Evolutionary conservation across 495 filamentous ascomycete genomes (phyloP), one percentile per base, ranked within the genome.

Genomic region (Eremomyces bilateralis): DNA sequence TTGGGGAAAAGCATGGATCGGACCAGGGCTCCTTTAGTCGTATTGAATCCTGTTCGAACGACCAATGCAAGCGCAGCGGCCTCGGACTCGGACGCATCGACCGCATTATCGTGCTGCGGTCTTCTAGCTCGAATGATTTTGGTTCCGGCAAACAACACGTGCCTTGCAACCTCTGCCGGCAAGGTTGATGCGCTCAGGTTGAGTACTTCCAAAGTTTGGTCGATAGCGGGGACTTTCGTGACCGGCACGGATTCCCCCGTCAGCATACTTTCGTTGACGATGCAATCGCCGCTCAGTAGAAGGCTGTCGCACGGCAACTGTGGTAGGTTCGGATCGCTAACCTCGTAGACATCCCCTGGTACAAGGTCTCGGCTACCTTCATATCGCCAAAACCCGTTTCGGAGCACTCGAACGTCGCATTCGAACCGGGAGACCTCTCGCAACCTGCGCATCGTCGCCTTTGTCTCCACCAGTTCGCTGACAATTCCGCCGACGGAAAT

Each of bases 231-330:
- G 3, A 64, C 65, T 52, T 99, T 99, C 6, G 84, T 91, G 3
- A 95, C 84, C 4, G 90, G 90, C 19, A 99, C 80, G 33, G 90
- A 95, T 62, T 99, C 90, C 29, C 83, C 84, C 25, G 90, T 99
- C 20, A 99, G 70, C 90, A 99, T 99, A 60, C 85, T 94, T 53
- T 99, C 90, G 51, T 99, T 99, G 40, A 99, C 83, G 42, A 99
- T 95, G 53, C 83, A 92, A 52, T 99, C 90, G 17, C 90, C 90
- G 35, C 79, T 78, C 3, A 99, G 58, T 4, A 99, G 59, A 24
- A 99, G 61, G 50, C 84, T 90, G 55, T 99, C 90, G 47, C 81
- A 82, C 8, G 90, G 90, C 45, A 93, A 79, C 45, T 90, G 77
- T n/a, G 71, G 69, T 19, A 99, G 60, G n/a, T 73, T 84, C 11